Percentiles rank a stretch among this genome's conserved stretches.
phyloP scores from a whole-genome alignment of 2,329 filamentous ascomycete species.

The Penicillium paneum region DNA sequence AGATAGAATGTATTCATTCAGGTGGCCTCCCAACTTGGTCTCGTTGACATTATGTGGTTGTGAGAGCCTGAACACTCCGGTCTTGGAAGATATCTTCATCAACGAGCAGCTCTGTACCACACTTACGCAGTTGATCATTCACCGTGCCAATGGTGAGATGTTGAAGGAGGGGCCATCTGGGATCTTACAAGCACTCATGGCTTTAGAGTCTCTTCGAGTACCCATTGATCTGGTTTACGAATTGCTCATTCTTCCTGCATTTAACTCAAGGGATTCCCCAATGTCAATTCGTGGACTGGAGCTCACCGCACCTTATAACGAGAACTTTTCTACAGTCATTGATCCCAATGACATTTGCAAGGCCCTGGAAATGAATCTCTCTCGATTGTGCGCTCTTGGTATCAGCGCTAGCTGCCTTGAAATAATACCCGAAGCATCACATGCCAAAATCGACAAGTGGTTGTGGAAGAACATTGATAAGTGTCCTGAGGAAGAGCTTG shows the following conservation, averaged over 20 bases:
- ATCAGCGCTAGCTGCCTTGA: not conserved
- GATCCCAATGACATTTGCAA: not conserved
- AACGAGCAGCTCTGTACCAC: constrained; percentile 4
- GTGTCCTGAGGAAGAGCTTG: constrained; percentile 5
- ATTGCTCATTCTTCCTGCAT: not conserved
- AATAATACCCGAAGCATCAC: not conserved
- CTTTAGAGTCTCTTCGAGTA: not conserved
- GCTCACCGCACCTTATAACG: not conserved
- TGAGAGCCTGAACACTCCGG: not conserved
- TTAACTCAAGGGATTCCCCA: not conserved
- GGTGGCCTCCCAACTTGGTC: constrained; percentile 5
- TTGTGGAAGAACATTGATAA: constrained; percentile 8
- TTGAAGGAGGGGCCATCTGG: not conserved
- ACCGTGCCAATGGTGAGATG: not conserved
- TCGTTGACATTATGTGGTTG: not conserved
- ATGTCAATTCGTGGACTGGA: not conserved
- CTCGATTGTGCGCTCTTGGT: constrained; percentile 3
- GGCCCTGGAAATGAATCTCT: not conserved
- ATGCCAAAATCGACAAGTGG: constrained; percentile 1
- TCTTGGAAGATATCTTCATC: not conserved
- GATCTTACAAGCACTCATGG: not conserved
- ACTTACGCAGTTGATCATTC: not conserved
- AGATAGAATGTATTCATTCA: constrained; percentile 3
- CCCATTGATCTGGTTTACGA: constrained; percentile 1
- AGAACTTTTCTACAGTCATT: not conserved